These are phyloP conservation scores for Trichoderma reesei DNA, from an alignment of 495 filamentous ascomycete genomes.

Conservation along the genomic window DNA sequence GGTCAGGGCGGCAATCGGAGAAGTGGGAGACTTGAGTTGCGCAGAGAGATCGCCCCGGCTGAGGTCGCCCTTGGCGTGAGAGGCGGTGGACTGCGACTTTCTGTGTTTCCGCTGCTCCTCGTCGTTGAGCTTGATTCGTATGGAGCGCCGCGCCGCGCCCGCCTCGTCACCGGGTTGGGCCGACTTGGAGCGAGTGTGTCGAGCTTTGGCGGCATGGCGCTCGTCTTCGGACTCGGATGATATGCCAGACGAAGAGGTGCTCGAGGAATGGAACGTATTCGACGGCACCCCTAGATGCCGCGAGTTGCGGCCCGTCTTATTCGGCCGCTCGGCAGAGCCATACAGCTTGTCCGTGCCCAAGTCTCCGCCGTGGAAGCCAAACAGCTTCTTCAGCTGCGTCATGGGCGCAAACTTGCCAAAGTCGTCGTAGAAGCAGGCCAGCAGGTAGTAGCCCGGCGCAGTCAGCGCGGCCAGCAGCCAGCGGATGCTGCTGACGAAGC, in stretches of 20 bases:
- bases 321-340: constrained; percentile 11
- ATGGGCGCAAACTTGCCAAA: constrained; percentile 67
- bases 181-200: constrained; percentile 46
- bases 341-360: constrained; percentile 28
- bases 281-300: background rate
- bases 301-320: constrained; percentile 3
- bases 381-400: constrained; percentile 49
- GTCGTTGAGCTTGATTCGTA: constrained; percentile 82
- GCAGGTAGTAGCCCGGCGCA: constrained; percentile 68
- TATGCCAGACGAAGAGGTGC: constrained; percentile 48
- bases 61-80: constrained; percentile 1
- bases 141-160: constrained; percentile 63
- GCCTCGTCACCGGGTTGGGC: constrained; percentile 46
- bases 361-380: constrained; percentile 33
- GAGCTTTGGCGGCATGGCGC: constrained; percentile 16
- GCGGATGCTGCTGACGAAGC: constrained; percentile 55
- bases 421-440: constrained; percentile 72
- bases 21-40: constrained; percentile 82
- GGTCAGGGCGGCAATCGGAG: constrained; percentile 66
- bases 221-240: constrained; percentile 52
- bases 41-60: constrained; percentile 31
- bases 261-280: constrained; percentile 29
- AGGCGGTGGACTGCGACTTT: constrained; percentile 23
- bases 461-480: constrained; percentile 70
- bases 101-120: constrained; percentile 59